Base-by-base conservation (phyloP, 1,284 basidiomycete genomes). In the Apiotrichum mycotoxinovorans region DNA sequence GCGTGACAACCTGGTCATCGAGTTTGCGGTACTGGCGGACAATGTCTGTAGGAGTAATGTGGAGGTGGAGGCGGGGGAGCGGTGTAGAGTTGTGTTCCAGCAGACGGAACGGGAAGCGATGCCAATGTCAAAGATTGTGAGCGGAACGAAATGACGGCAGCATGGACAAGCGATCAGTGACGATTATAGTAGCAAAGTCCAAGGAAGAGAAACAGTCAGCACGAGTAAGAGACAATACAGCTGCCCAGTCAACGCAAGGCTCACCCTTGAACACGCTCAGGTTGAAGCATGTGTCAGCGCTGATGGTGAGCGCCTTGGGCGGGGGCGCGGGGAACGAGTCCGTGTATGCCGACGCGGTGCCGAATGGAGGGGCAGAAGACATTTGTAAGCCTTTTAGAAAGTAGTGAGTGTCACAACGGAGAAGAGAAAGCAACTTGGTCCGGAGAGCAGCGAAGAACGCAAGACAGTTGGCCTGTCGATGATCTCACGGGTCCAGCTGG, bases 241-340 rank as follows among this genome's bases (percentile, higher is more conserved):
- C 30, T 12, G 30, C 5, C 12, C 30, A 30, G 8, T 37, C 35
- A 37, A 4, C 11, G 8, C 35, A 15, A 7, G 23, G 66, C 75
- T 52, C 55, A 87, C 91, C 88, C 84, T 91, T 91, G 81, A 94
- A 94, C 10, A 88, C 68, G 20, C 84, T 84, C 34, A 94, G 81
- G 68, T 93, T 83, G 68, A 85, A 83, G 68, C 91, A 94, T 68
- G 88, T 76, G 56, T 75, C 74, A 2, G 72, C 65, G 23, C 66
- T 59, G 27, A 77, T 66, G 2, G 74, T 75, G 22, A 77, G 61
- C 35, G 69, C 64, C 34, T 61, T 59, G 1, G 72, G 70, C 26
- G 73, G 69, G 4, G 74, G 68, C 3, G 69, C 55, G n/a, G 74
- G 74, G 52, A 77, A 76, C 1, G 74, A 68, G 60, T 77, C 74